These are phyloP conservation scores for Irpex rosettiformis DNA, from an alignment of 1,284 basidiomycete genomes.

Conservation along the genomic window DNA sequence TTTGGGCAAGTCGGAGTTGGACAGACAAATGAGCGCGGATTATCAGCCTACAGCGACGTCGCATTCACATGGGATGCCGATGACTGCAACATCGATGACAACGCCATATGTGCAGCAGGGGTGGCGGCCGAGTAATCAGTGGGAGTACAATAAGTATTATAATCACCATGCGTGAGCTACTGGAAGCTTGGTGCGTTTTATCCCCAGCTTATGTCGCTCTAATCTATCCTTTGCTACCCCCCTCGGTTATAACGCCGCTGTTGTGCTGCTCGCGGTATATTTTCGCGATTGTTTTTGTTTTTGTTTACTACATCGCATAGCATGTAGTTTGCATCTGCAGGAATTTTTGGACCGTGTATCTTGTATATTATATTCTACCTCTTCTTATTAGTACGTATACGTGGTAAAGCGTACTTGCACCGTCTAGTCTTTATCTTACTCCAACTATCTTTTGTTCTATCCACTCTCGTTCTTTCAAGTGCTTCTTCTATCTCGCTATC, in stretches of 20 bases:
- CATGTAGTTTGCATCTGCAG: no score
- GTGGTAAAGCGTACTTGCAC: no score
- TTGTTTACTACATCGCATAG: no score
- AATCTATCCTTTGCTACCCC: no score
- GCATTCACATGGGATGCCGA: constrained; percentile 11
- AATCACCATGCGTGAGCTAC: background rate
- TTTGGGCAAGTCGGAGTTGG: constrained; percentile 10
- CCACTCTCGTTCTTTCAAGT: background rate
- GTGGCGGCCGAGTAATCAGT: constrained; percentile 4
- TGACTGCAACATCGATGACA: constrained; percentile 11
- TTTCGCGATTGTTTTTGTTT: no score
- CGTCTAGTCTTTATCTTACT: background rate
- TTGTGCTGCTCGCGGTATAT: no score
- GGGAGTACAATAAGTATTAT: constrained; percentile 14
- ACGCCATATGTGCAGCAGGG: constrained; percentile 14
- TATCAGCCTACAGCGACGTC: constrained; percentile 12
- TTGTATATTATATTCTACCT: no score
- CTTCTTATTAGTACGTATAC: no score
- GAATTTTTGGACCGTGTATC: no score
- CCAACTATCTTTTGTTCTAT: background rate
- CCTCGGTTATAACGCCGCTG: no score
- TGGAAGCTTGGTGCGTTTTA: background rate
- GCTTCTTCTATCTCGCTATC: background rate
- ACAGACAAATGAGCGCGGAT: constrained; percentile 8
- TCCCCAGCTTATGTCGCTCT: background rate